Percentiles rank a stretch among this genome's conserved stretches.
Conservation (phyloP, 2,329 filamentous ascomycete species). For the Aspergillus sp. region DNA sequence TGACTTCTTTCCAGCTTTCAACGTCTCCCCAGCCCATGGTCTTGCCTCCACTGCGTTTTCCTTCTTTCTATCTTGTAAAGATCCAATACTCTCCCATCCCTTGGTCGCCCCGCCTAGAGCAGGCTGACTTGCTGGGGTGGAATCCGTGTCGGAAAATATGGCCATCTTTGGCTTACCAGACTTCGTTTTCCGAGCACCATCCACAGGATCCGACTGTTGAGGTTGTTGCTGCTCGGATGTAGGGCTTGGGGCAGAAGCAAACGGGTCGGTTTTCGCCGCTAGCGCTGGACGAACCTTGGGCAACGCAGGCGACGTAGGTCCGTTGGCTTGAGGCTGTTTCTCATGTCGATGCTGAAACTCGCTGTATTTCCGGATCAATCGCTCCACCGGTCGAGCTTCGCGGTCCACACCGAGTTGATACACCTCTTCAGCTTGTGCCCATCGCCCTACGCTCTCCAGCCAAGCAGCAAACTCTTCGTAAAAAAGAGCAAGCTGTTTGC, state of each 20-base stretch:
- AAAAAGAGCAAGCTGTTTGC: slow-evolving; percentile 78
- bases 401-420: slow-evolving; percentile 83
- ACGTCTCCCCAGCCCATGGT: slow-evolving; percentile 84
- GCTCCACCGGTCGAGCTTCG: slow-evolving; percentile 72
- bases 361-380: slow-evolving; percentile 78
- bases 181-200: slow-evolving; percentile 48
- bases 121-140: slow-evolving; percentile 49
- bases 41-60: slow-evolving; percentile 81
- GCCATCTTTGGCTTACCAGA: slow-evolving; percentile 72
- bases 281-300: slow-evolving; percentile 75
- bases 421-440: slow-evolving; percentile 88
- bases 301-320: slow-evolving; percentile 77
- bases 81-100: slow-evolving; percentile 89
- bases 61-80: slow-evolving; percentile 80
- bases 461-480: slow-evolving; percentile 96
- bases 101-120: slow-evolving; percentile 49
- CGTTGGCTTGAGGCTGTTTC: slow-evolving; percentile 54
- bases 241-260: slow-evolving; percentile 46
- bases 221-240: slow-evolving; percentile 59
- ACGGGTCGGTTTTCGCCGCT: slow-evolving; percentile 78
- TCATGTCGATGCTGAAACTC: slow-evolving; percentile 79
- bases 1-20: slow-evolving; percentile 80
- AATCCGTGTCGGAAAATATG: slow-evolving; percentile 76
- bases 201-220: slow-evolving; percentile 39
- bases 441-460: slow-evolving; percentile 75